A percentile compares a stretch with the other conserved stretches of the same genome.
Conservation (phyloP, 257 asterid species). For the Haberlea rhodopensis region DNA sequence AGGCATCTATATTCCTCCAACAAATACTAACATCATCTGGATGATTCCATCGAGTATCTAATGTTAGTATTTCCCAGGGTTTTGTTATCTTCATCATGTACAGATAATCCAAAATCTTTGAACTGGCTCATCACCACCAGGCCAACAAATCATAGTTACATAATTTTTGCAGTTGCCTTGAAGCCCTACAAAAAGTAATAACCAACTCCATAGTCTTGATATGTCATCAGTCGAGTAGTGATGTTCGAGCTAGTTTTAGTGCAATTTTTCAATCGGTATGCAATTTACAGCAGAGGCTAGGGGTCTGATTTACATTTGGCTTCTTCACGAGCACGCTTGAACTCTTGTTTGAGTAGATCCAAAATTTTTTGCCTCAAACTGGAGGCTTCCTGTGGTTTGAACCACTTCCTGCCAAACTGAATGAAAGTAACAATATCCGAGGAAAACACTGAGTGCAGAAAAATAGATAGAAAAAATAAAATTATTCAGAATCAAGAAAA, state of each 20-base stretch:
- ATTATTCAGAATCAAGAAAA: not conserved
- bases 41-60: slow-evolving; percentile 10
- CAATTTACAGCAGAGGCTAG: slow-evolving; percentile 27
- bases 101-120: slow-evolving; percentile 17
- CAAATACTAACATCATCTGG: not conserved
- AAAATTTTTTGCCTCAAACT: slow-evolving; percentile 51
- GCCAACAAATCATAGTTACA: slow-evolving; percentile 13
- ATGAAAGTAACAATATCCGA: slow-evolving; percentile 15
- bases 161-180: slow-evolving; percentile 11
- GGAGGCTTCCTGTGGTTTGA: slow-evolving; percentile 77
- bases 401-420: slow-evolving; percentile 90
- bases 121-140: slow-evolving; percentile 11
- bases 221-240: slow-evolving; percentile 16
- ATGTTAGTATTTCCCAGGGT: not conserved
- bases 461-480: slow-evolving; percentile 8
- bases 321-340: slow-evolving; percentile 38
- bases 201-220: slow-evolving; percentile 7
- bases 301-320: slow-evolving; percentile 22
- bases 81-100: slow-evolving; percentile 22
- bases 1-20: not conserved
- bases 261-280: slow-evolving; percentile 12
- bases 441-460: slow-evolving; percentile 8
- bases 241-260: slow-evolving; percentile 19
- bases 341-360: slow-evolving; percentile 46
- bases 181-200: slow-evolving; percentile 18